Conservation (phyloP, 176 grass and related monocot species). For the Cenchrus americanus region DNA sequence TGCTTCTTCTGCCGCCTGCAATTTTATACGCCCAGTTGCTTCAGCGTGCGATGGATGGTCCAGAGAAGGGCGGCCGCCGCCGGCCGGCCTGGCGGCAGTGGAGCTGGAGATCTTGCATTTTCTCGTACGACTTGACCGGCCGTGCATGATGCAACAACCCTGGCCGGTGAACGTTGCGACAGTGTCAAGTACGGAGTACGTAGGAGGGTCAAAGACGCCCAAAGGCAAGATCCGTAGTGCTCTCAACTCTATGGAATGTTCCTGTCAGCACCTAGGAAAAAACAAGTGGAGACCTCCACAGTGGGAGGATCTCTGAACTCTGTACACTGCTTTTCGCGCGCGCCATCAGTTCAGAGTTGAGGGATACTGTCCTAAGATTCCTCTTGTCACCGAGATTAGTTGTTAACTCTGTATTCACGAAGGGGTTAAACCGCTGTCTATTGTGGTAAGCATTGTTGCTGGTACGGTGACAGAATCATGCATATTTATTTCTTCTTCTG, state of each 20-base stretch:
- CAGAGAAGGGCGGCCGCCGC: neutral
- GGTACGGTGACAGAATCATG: neutral
- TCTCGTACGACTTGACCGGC: constrained; percentile 20
- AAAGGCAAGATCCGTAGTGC: neutral
- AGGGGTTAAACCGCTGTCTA: neutral
- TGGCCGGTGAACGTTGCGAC: constrained; percentile 11
- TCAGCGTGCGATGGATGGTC: neutral
- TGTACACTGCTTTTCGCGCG: neutral
- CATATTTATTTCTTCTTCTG: no score
- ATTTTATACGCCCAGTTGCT: constrained; percentile 14
- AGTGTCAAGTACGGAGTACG: neutral
- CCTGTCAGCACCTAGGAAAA: neutral
- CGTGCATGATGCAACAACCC: neutral
- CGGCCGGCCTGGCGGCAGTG: neutral
- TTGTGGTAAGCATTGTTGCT: neutral
- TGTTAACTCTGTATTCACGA: neutral
- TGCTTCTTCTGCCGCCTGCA: neutral
- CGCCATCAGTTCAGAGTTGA: neutral
- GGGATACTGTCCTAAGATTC: neutral
- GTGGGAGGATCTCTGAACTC: neutral
- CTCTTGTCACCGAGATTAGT: neutral
- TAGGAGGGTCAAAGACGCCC: neutral
- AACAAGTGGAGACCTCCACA: neutral
- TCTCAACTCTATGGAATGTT: neutral
- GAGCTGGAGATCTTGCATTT: neutral